Evolutionary conservation across 1,284 basidiomycete genomes (phyloP).

Genomic region (Microbotryomycetes sp.): DNA sequence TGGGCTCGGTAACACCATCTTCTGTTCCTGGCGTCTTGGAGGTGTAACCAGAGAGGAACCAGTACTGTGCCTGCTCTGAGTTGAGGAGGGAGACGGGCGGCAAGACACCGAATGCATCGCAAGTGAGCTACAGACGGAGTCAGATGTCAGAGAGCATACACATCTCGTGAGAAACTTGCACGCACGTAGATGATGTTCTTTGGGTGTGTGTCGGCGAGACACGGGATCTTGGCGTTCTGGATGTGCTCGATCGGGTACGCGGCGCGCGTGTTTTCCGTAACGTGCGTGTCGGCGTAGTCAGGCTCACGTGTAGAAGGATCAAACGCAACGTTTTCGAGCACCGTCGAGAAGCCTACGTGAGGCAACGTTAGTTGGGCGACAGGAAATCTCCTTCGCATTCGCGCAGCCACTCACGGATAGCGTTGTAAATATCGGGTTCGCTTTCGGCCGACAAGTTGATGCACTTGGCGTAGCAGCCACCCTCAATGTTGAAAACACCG

Average conservation of each 20-base stretch:
- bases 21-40: slow-evolving; percentile 93
- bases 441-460: slow-evolving; percentile 92
- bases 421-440: slow-evolving; percentile 96
- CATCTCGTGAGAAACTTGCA: slow-evolving; percentile 11
- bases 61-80: slow-evolving; percentile 89
- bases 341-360: background rate
- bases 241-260: slow-evolving; percentile 97
- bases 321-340: slow-evolving; percentile 63
- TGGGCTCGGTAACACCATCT: slow-evolving; percentile 94
- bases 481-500: slow-evolving; percentile 99
- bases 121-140: slow-evolving; percentile 58
- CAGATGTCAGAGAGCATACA: background rate
- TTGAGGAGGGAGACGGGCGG: slow-evolving; percentile 91
- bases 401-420: no score
- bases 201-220: slow-evolving; percentile 73
- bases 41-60: slow-evolving; percentile 62
- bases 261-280: slow-evolving; percentile 59
- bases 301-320: slow-evolving; percentile 76
- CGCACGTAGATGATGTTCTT: slow-evolving; percentile 39
- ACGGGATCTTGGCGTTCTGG: slow-evolving; percentile 89
- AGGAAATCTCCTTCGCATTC: no score
- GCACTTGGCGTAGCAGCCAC: slow-evolving; percentile 80
- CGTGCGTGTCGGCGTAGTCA: slow-evolving; percentile 92
- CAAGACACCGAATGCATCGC: slow-evolving; percentile 96
- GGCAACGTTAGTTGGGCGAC: no score